A percentile compares a stretch with the other conserved stretches of the same genome.
phyloP scores from a whole-genome alignment of 768 basidiomycete species.

The Paxillus ammoniavirescens region DNA sequence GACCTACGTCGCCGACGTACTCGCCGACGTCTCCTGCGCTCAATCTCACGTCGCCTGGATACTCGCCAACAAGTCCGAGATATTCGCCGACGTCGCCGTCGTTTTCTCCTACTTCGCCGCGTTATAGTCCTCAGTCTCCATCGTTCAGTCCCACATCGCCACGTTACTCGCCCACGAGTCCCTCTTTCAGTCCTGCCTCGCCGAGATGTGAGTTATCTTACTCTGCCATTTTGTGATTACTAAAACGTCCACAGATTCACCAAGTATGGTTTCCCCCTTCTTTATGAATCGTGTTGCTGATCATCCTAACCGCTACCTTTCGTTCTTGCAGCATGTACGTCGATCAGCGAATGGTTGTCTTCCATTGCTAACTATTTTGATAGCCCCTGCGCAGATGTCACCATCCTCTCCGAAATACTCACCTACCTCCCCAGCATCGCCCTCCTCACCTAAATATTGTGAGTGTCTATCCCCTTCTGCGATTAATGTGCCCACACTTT shows the following conservation, averaged over 20 bases:
- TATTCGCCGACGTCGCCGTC: slow-evolving; percentile 84
- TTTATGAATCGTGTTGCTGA: slow-evolving; percentile 22
- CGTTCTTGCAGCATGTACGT: slow-evolving; percentile 59
- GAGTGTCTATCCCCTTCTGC: slow-evolving; percentile 27
- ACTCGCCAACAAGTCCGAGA: slow-evolving; percentile 68
- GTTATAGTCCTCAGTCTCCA: slow-evolving; percentile 87
- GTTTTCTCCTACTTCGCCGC: slow-evolving; percentile 83
- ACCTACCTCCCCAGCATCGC: slow-evolving; percentile 89
- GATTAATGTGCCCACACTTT: slow-evolving; percentile 10
- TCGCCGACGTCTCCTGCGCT: slow-evolving; percentile 86
- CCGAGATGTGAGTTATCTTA: slow-evolving; percentile 66
- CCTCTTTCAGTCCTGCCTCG: slow-evolving; percentile 92
- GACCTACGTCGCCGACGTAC: slow-evolving; percentile 78
- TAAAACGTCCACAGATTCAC: slow-evolving; percentile 55
- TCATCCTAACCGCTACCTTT: neutral
- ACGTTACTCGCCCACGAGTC: slow-evolving; percentile 85
- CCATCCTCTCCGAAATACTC: slow-evolving; percentile 92
- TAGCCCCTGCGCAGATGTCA: slow-evolving; percentile 80
- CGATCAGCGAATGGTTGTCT: neutral
- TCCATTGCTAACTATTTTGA: slow-evolving; percentile 8
- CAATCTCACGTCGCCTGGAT: slow-evolving; percentile 76
- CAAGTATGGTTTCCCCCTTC: slow-evolving; percentile 53
- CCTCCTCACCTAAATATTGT: slow-evolving; percentile 93
- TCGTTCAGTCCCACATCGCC: slow-evolving; percentile 91
- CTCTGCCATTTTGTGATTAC: neutral